phyloP scores from a whole-genome alignment of 257 asterid genomes.

The Petunia axillaris region DNA sequence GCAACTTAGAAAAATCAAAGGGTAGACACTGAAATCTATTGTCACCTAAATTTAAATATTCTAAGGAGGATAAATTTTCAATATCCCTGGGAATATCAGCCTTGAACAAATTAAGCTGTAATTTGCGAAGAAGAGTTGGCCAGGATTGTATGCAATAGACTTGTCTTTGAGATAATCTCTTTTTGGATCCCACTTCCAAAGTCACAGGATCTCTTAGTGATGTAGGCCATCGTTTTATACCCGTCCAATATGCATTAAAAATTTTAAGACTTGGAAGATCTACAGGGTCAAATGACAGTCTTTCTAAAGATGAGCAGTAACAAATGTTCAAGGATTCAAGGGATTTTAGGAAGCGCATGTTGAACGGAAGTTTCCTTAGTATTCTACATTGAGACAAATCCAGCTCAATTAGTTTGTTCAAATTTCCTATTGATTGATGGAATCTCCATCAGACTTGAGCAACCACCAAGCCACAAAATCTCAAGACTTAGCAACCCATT shows the following conservation, averaged over 20 bases:
- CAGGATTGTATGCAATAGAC: too few species aligned
- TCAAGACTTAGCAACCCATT: too few species aligned
- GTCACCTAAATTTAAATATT: not conserved
- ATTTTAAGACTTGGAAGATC: not conserved
- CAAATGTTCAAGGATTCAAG: too few species aligned
- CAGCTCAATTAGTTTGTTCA: not conserved
- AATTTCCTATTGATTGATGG: too few species aligned
- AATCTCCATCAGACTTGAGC: too few species aligned
- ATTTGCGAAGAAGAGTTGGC: not conserved
- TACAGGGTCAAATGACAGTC: too few species aligned
- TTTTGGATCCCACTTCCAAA: too few species aligned
- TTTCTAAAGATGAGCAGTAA: too few species aligned
- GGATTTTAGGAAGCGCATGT: too few species aligned
- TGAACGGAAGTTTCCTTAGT: not conserved
- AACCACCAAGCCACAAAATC: too few species aligned
- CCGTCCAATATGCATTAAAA: not conserved
- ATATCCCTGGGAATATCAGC: not conserved
- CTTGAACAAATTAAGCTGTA: not conserved
- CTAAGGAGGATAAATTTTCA: too few species aligned
- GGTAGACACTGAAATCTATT: not conserved
- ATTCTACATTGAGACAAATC: not conserved
- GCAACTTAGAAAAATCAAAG: not conserved
- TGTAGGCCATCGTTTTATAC: not conserved
- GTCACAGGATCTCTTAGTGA: not conserved
- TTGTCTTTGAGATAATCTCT: too few species aligned